Evolutionary conservation across 1,139 yeast genomes (phyloP), one percentile per base, ranked within the genome.

Genomic region (Taphrina wiesneri): DNA sequence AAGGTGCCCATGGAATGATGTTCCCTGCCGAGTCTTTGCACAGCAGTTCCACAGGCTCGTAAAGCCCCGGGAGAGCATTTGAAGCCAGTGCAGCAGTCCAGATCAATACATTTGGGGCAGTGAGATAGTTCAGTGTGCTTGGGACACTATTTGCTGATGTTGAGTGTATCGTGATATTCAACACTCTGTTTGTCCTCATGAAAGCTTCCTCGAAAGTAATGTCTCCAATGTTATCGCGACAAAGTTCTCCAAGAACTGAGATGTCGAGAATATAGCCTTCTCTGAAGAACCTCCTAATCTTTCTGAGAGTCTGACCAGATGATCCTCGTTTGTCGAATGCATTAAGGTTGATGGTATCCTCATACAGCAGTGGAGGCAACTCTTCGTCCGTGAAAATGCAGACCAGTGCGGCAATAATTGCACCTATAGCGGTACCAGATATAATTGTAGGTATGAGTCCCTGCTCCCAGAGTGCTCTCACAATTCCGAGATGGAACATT

Each of bases 11-110:
- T 71, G 87, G 87, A 64, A 83, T 84, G 11, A 85, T 79, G 67
- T 82, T 82, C 13, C 78, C 79, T 0, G 96, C 88, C 66, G 80
- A 80, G 71, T 88, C 86, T 75, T 90, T 91, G 71, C 93, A 97
- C 72, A 87, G 86, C 53, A 93, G 85, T 0, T 92, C 86, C 36
- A 91, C 86, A 0, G 96, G 86, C 0, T 96, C 89, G 75, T 93
- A 95, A 1, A 93, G 82, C 0, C 96, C 90, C 0, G 99, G 99
- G 32, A 93, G 82, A 0, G 98, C 87, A 75, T 99, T 93, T 46
- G 96, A 89, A 0, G 98, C 97, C 77, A 97, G 91, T 0, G 93
- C 97, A 0, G 98, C 99, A 0, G 97, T 90, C 86, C 96, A 85
- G n/a, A 93, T 88, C 5, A 93, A 83, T 5, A 92, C 96, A 76